These are phyloP conservation scores for Candida peoriensis DNA, from an alignment of 805 yeast species.

Conservation along the genomic window DNA sequence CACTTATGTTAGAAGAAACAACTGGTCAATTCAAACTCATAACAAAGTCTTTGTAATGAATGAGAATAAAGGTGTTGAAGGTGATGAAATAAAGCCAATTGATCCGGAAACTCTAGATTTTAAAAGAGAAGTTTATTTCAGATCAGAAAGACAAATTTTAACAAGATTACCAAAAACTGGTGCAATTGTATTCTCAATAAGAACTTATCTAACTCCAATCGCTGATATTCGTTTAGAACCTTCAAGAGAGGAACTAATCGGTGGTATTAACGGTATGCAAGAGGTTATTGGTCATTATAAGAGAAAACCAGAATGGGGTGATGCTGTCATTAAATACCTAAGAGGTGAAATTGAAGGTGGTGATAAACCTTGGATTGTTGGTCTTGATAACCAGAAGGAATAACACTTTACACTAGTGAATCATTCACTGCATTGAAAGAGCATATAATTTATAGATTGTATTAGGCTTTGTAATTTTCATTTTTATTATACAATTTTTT, in stretches of 20 bases:
- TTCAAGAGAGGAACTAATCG: constrained; percentile 45
- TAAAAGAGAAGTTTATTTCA: constrained; percentile 42
- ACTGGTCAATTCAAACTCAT: constrained; percentile 70
- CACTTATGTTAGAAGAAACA: constrained; percentile 56
- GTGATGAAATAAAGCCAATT: constrained; percentile 25
- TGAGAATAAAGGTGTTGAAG: constrained; percentile 35
- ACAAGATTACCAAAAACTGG: constrained; percentile 45
- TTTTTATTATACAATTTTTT: too few relatives aligned
- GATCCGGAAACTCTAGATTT: constrained; percentile 31
- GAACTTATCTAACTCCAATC: constrained; percentile 55
- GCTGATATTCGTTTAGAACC: constrained; percentile 41
- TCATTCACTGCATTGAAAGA: too few relatives aligned
- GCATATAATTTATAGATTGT: too few relatives aligned
- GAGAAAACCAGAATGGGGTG: constrained; percentile 63
- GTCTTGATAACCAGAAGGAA: too few relatives aligned
- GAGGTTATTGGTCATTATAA: constrained; percentile 57
- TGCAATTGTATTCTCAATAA: constrained; percentile 45
- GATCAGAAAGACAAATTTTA: constrained; percentile 56
- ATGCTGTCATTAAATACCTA: constrained; percentile 45
- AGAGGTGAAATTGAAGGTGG: constrained; percentile 33
- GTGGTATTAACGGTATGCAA: constrained; percentile 62
- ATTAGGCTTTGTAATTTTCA: too few relatives aligned
- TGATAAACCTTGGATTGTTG: constrained; percentile 17
- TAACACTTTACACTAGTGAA: too few relatives aligned
- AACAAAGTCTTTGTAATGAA: constrained; percentile 41